phyloP scores from a whole-genome alignment of 441 rosid species.

The Populus hybrid region DNA sequence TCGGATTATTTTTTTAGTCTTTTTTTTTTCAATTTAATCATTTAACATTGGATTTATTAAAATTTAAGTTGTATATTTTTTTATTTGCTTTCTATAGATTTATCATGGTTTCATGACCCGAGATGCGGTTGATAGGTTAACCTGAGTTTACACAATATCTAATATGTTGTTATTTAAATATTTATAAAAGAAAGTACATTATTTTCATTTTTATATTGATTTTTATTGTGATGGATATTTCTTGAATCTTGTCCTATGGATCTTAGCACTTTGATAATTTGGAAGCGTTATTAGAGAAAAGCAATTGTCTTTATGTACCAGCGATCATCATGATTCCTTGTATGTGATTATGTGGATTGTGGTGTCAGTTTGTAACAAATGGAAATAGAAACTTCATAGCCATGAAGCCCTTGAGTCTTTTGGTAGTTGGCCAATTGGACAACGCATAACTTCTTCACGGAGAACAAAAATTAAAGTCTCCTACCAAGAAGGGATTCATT shows the following conservation, averaged over 20 bases:
- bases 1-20: too few relatives aligned
- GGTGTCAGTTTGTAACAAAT: slow-evolving; percentile 29
- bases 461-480: slow-evolving; percentile 50
- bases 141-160: too few relatives aligned
- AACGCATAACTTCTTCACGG: slow-evolving; percentile 69
- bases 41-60: too few relatives aligned
- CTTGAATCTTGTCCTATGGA: neutral
- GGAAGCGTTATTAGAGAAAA: neutral
- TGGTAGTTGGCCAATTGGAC: slow-evolving; percentile 69
- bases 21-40: too few relatives aligned
- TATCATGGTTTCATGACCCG: too few relatives aligned
- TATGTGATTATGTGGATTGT: slow-evolving; percentile 34
- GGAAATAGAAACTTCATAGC: slow-evolving; percentile 43
- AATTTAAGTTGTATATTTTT: too few relatives aligned
- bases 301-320: neutral
- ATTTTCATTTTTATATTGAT: neutral
- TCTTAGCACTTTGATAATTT: neutral
- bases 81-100: too few relatives aligned
- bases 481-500: slow-evolving; percentile 34
- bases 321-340: neutral
- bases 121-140: too few relatives aligned
- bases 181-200: too few relatives aligned
- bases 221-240: too few relatives aligned
- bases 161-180: too few relatives aligned
- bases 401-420: slow-evolving; percentile 67